Conservation (phyloP, 2,329 filamentous ascomycete genomes). For the Botrytis elliptica region DNA sequence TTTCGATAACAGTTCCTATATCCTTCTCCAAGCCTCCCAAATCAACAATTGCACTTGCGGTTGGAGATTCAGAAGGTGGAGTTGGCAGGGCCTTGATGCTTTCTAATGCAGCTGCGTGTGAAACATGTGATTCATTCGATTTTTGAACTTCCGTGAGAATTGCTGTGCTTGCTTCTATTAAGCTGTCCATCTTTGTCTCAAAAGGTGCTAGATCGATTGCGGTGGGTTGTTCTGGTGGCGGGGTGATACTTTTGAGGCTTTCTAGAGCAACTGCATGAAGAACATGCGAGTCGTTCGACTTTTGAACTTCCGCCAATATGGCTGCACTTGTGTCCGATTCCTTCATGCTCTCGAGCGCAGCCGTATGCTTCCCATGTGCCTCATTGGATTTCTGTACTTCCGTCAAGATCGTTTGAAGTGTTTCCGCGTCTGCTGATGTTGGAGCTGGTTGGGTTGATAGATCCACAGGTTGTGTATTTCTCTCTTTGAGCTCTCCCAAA, state of each 20-base stretch:
- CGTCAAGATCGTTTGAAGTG: constrained; percentile 24
- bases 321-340: constrained; percentile 24
- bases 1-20: constrained; percentile 2
- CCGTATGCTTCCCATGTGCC: constrained; percentile 28
- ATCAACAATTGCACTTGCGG: constrained; percentile 13
- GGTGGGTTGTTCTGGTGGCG: constrained; percentile 7
- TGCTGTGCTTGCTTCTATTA: constrained; percentile 23
- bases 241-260: constrained; percentile 17
- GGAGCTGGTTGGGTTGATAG: neutral
- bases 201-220: constrained; percentile 7
- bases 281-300: constrained; percentile 24
- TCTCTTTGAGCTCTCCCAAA: constrained; percentile 26
- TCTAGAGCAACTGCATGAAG: constrained; percentile 25
- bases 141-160: constrained; percentile 23
- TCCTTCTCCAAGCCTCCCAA: neutral
- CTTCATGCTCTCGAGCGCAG: constrained; percentile 6
- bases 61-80: neutral
- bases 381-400: constrained; percentile 24
- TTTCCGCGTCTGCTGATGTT: neutral
- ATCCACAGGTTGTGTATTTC: neutral
- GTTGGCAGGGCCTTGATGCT: constrained; percentile 22
- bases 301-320: constrained; percentile 25
- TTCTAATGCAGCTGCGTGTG: constrained; percentile 24
- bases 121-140: constrained; percentile 22
- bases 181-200: constrained; percentile 19